Evolutionary conservation across 2,329 filamentous ascomycete genomes (phyloP), one percentile per base, ranked within the genome.

Genomic region (Mollisiaceae sp.): DNA sequence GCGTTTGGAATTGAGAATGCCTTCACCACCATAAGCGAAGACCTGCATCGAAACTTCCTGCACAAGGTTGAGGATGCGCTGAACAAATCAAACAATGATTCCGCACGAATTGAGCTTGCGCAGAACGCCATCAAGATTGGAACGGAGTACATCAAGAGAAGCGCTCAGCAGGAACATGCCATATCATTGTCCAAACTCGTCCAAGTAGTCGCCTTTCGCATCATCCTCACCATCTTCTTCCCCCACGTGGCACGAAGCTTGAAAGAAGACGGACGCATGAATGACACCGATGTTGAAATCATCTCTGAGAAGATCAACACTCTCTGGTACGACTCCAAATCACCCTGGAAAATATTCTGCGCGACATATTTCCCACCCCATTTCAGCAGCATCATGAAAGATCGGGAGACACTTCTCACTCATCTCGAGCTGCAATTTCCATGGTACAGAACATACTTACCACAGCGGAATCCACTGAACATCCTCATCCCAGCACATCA

Each of bases 1-100:
- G 61, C 56, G 2, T 71, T 71, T 35, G 62, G 65, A 1, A 70
- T 70, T 9, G 45, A 66, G 1, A 70, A 71, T 41, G 63, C 68
- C 1, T 70, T 71, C 32, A 71, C 68, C 3, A 70, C 70, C 3
- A 59, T 39, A 2, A 27, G 65, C 36, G 11, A 18, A 12, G 9
- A 15, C 1, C 47, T 56, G 18, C 57, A 68, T 45, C 24, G 50
- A 56, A 12, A 24, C 14, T 66, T 63, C 52, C 35, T 63, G 12
- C 47, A 45, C 6, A 11, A 60, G 35, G 52, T 55, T 2, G 52
- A 59, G 39, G 45, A 52, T 4, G 14, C 39, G 52, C 59, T 64
- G 14, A 22, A 55, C 9, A 62, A 45, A 45, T 45, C 54, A 47
- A 27, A 18, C 11, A 43, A 65, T 6, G 4, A 56, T 1, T 35